phyloP scores from a whole-genome alignment of 1,139 yeast species.

The Yamadazyma diddensiae region DNA sequence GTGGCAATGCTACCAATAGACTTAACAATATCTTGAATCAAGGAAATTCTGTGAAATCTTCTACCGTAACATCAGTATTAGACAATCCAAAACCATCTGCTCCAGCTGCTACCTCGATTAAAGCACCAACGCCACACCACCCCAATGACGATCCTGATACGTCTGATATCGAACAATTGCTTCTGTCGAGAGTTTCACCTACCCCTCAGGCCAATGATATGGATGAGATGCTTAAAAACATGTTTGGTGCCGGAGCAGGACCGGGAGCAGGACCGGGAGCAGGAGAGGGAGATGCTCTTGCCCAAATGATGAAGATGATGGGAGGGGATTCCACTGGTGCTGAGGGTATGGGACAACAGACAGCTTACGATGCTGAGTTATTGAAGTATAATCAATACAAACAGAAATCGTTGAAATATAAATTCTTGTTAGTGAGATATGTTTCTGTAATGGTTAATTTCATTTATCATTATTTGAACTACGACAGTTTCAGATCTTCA shows the following conservation, averaged over 20 bases:
- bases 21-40: conserved; percentile 45
- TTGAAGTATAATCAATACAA: conserved; percentile 30
- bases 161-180: conserved; percentile 15
- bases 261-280: conserved; percentile 1
- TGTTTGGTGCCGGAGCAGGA: conserved; percentile 21
- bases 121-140: conserved; percentile 5
- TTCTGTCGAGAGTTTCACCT: conserved; percentile 14
- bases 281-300: conserved; percentile 21
- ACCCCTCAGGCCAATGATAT: conserved; percentile 18
- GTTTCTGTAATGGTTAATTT: conserved; percentile 28
- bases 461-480: conserved; percentile 29
- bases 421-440: conserved; percentile 32
- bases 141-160: conserved; percentile 17
- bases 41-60: conserved; percentile 38
- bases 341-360: conserved; percentile 3
- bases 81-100: conserved; percentile 18
- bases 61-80: conserved; percentile 33
- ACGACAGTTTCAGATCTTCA: conserved; percentile 28
- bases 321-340: conserved; percentile 9
- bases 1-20: conserved; percentile 56
- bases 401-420: conserved; percentile 30
- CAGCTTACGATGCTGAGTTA: conserved; percentile 30
- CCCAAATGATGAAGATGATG: conserved; percentile 32
- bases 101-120: conserved; percentile 1
- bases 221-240: conserved; percentile 34